Evolutionary conservation across 1,284 basidiomycete species (phyloP).

Genomic region (Ceratobasidium papillatum): DNA sequence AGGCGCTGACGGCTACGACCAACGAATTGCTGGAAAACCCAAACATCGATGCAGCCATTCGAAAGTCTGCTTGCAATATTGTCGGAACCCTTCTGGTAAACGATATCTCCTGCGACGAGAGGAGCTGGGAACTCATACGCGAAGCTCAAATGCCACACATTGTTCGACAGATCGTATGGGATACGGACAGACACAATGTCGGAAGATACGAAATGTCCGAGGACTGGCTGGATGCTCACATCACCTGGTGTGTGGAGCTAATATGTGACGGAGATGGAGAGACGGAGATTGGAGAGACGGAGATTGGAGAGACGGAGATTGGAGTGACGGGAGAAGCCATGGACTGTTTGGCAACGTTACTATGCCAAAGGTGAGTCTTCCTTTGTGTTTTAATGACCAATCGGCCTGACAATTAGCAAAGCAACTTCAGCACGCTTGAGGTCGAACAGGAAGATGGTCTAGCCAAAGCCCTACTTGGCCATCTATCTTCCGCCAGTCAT

Average conservation of each 20-base stretch:
- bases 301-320: constrained; percentile 66
- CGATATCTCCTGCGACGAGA: constrained; percentile 52
- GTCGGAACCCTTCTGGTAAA: neutral
- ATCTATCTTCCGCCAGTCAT: constrained; percentile 77
- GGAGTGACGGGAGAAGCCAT: constrained; percentile 83
- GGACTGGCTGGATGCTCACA: constrained; percentile 79
- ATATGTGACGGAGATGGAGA: constrained; percentile 74
- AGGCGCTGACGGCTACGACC: neutral
- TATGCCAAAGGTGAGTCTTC: constrained; percentile 63
- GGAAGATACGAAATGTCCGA: constrained; percentile 69
- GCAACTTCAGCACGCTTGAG: constrained; percentile 58
- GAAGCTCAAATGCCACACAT: constrained; percentile 75
- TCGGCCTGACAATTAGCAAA: neutral
- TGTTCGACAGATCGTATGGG: constrained; percentile 64
- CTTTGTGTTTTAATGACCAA: constrained; percentile 6
- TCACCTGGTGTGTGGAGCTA: constrained; percentile 80
- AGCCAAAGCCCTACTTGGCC: constrained; percentile 75
- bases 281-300: constrained; percentile 62
- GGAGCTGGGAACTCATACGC: constrained; percentile 84
- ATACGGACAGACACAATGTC: neutral
- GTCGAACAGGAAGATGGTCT: constrained; percentile 67
- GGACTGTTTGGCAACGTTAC: constrained; percentile 74
- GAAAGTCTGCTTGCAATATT: constrained; percentile 49
- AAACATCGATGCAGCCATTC: constrained; percentile 80
- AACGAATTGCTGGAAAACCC: neutral